These are phyloP conservation scores for Pythium vanterpoolii DNA, from an alignment of 352 stramenopile species.

Conservation along the genomic window DNA sequence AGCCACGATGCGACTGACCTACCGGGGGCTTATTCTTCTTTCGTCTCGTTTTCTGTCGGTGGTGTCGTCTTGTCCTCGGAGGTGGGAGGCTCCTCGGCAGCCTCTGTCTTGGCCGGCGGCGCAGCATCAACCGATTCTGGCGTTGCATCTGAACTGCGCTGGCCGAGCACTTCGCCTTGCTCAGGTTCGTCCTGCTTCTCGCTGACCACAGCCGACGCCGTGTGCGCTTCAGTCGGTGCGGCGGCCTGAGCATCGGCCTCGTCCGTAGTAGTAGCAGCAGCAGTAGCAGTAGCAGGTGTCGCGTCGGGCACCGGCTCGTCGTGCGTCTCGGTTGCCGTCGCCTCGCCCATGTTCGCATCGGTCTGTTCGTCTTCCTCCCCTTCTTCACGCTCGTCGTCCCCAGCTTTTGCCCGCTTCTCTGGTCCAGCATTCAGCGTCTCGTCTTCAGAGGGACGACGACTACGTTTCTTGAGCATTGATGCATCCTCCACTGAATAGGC, in stretches of 20 bases:
- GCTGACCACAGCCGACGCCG: too few species aligned
- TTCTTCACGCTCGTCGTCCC: constrained; percentile 25
- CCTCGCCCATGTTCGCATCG: constrained; percentile 7
- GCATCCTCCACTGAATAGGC: constrained; percentile 18
- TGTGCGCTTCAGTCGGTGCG: background rate
- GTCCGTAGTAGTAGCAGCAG: background rate
- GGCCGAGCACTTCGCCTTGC: constrained; percentile 16
- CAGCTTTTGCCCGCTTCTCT: constrained; percentile 23
- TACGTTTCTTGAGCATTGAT: constrained; percentile 57
- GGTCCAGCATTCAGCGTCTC: constrained; percentile 8
- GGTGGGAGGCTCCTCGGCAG: background rate
- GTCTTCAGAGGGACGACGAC: constrained; percentile 30
- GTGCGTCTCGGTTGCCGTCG: background rate
- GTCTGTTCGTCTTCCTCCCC: constrained; percentile 22
- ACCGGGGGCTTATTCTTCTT: background rate
- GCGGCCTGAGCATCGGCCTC: background rate
- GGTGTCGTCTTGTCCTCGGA: background rate
- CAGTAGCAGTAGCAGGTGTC: background rate
- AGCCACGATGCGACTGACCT: background rate
- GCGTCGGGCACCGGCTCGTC: constrained; percentile 4
- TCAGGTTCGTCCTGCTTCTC: constrained; percentile 14
- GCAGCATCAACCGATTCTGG: background rate
- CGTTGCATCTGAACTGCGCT: constrained; percentile 10
- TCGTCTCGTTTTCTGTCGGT: background rate
- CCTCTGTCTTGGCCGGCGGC: background rate